These are phyloP conservation scores for Rosellinia necatrix DNA, from an alignment of 2,329 filamentous ascomycete species.

Conservation along the genomic window DNA sequence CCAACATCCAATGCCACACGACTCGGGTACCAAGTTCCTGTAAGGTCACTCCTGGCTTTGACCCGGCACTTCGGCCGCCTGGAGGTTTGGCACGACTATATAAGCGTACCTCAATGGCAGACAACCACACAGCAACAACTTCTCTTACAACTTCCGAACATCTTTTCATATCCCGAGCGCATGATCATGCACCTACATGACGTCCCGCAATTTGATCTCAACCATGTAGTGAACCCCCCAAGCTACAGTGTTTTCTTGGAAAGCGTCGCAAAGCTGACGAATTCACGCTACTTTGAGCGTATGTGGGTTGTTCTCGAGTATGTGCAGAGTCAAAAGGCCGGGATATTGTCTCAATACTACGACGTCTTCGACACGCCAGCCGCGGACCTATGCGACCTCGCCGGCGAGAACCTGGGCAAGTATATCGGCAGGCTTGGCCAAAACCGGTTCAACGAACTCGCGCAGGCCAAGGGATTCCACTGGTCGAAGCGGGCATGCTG, in stretches of 20 bases:
- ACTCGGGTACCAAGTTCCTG: constrained; percentile 19
- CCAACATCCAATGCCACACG: constrained; percentile 3
- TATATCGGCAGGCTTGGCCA: constrained; percentile 17
- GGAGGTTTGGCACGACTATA: constrained; percentile 20
- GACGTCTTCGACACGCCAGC: constrained; percentile 12
- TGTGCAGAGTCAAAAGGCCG: constrained; percentile 14
- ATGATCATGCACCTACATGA: constrained; percentile 21
- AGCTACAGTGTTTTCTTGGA: constrained; percentile 9
- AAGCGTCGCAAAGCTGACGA: constrained; percentile 17
- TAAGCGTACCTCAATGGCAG: constrained; percentile 21
- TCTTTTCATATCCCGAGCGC: constrained; percentile 16
- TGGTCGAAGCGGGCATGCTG: constrained; percentile 20
- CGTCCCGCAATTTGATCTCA: constrained; percentile 10
- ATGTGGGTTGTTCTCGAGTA: constrained; percentile 24
- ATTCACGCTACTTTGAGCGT: constrained; percentile 17
- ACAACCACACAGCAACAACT: constrained; percentile 15
- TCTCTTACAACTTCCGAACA: constrained; percentile 13
- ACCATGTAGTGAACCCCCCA: constrained; percentile 4
- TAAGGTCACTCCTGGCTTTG: constrained; percentile 11
- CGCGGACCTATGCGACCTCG: constrained; percentile 1
- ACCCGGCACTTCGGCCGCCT: constrained; percentile 7
- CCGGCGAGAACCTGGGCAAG: constrained; percentile 6
- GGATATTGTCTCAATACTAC: constrained; percentile 11
- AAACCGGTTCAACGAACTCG: constrained; percentile 18
- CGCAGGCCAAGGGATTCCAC: constrained; percentile 13